Evolutionary conservation across 768 basidiomycete genomes (phyloP).

Genomic region (Lepiota brunneoincarnata): DNA sequence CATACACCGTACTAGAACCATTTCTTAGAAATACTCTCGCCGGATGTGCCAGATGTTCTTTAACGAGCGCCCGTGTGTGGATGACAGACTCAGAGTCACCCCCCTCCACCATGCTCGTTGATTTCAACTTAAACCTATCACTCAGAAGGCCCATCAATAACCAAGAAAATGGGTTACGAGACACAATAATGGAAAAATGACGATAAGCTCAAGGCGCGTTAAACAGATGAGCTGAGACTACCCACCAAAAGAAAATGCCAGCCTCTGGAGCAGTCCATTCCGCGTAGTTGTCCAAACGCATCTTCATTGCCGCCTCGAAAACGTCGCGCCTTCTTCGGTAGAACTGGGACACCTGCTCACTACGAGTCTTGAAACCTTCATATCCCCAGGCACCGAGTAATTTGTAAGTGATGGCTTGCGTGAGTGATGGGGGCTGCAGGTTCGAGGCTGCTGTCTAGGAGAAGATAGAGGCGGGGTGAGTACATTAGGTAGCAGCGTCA

Average conservation of each 20-base stretch:
- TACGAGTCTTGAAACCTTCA: conserved; percentile 71
- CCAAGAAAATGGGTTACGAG: background rate
- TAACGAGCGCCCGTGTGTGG: conserved; percentile 67
- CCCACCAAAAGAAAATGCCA: conserved; percentile 89
- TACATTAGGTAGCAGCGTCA: no score
- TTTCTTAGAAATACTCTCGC: conserved; percentile 83
- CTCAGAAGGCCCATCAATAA: background rate
- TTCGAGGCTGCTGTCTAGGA: conserved; percentile 63
- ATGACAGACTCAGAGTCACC: conserved; percentile 73
- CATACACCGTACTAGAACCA: conserved; percentile 65
- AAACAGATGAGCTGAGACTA: conserved; percentile 14
- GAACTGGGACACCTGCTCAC: conserved; percentile 62
- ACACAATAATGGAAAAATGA: background rate
- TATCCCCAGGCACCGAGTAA: conserved; percentile 73
- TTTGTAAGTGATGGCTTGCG: conserved; percentile 58
- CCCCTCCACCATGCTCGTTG: conserved; percentile 26
- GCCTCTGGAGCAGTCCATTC: conserved; percentile 71
- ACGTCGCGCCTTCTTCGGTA: conserved; percentile 72
- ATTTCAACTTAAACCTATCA: conserved; percentile 66
- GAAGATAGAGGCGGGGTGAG: no score
- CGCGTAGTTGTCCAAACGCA: conserved; percentile 74
- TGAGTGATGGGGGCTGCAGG: conserved; percentile 62
- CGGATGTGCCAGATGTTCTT: conserved; percentile 87
- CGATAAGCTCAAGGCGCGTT: background rate
- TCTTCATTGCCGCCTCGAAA: conserved; percentile 74